A percentile compares a stretch with the other conserved stretches of the same genome.
Evolutionary conservation across 345 rosid species (phyloP).

Genomic region (Carallia pectinifolia): DNA sequence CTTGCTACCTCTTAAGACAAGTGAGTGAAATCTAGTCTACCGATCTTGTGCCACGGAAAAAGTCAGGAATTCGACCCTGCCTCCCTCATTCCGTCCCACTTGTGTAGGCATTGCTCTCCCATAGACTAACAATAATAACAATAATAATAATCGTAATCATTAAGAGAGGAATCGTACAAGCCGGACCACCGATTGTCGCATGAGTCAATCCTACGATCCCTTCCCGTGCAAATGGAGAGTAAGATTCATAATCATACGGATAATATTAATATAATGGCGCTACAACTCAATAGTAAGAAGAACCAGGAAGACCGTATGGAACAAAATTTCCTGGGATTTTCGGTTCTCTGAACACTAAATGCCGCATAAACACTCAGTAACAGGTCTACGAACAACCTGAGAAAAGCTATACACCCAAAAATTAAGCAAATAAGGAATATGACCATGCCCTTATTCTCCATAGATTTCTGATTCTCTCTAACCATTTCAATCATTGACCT

Average conservation of each 20-base stretch:
- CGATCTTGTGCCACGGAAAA: too few relatives aligned
- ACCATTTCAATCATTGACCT: slow-evolving; percentile 56
- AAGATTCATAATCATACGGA: slow-evolving; percentile 29
- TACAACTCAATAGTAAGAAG: slow-evolving; percentile 44
- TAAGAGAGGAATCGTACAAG: too few relatives aligned
- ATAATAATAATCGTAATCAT: too few relatives aligned
- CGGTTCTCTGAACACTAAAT: slow-evolving; percentile 28
- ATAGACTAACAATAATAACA: too few relatives aligned
- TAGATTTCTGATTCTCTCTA: slow-evolving; percentile 42
- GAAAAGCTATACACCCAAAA: slow-evolving; percentile 54
- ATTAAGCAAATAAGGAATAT: slow-evolving; percentile 58
- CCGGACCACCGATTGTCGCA: too few relatives aligned
- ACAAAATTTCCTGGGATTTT: slow-evolving; percentile 60
- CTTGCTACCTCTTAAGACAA: too few relatives aligned
- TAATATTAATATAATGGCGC: slow-evolving; percentile 44
- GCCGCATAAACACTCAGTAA: slow-evolving; percentile 29
- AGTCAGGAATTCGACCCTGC: too few relatives aligned
- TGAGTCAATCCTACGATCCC: too few relatives aligned
- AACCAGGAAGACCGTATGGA: slow-evolving; percentile 51
- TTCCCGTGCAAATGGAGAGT: too few relatives aligned
- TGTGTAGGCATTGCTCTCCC: too few relatives aligned
- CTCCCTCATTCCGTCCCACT: too few relatives aligned
- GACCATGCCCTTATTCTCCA: slow-evolving; percentile 77
- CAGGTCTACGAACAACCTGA: slow-evolving; percentile 47
- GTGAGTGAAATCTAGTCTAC: too few relatives aligned